A percentile compares a stretch with the other conserved stretches of the same genome.
Evolutionary conservation across 768 basidiomycete genomes (phyloP).

Genomic region (Krasilnikovozyma curviuscula): DNA sequence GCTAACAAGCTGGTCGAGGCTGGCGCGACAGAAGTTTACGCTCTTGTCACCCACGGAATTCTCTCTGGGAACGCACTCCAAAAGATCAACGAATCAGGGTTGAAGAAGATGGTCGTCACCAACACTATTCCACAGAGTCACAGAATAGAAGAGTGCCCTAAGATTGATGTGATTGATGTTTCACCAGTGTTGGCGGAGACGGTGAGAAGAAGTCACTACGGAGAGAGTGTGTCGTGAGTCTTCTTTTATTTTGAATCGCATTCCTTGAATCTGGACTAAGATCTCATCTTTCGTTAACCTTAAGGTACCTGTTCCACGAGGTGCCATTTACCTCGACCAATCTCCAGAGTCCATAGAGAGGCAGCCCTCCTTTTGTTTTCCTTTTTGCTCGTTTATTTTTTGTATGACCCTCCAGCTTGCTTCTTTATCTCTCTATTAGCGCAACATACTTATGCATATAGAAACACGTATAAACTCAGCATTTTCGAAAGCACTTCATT

Average conservation of each 20-base stretch:
- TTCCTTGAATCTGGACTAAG: too few relatives aligned
- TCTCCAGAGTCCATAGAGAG: constrained; percentile 2
- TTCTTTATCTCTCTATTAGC: too few relatives aligned
- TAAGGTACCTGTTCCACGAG: too few relatives aligned
- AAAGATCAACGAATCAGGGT: constrained; percentile 46
- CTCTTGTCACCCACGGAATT: constrained; percentile 55
- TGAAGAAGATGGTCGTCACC: constrained; percentile 80
- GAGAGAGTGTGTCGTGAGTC: constrained; percentile 11
- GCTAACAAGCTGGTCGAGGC: constrained; percentile 68
- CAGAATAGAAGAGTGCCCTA: constrained; percentile 35
- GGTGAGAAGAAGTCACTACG: constrained; percentile 42
- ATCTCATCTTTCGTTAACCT: too few relatives aligned
- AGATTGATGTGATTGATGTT: constrained; percentile 76
- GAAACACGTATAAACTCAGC: too few relatives aligned
- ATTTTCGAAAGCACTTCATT: too few relatives aligned
- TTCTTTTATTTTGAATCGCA: too few relatives aligned
- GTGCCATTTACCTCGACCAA: too few relatives aligned
- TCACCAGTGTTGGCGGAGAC: constrained; percentile 85
- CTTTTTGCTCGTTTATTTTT: not conserved
- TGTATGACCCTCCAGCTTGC: too few relatives aligned
- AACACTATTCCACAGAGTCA: constrained; percentile 79
- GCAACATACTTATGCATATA: too few relatives aligned
- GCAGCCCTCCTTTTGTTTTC: not conserved
- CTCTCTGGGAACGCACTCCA: constrained; percentile 9
- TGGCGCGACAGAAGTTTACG: constrained; percentile 70